Evolutionary conservation across 164 flowering plant species (phyloP).

Genomic region (Kalanchoe fedtschenkoi): DNA sequence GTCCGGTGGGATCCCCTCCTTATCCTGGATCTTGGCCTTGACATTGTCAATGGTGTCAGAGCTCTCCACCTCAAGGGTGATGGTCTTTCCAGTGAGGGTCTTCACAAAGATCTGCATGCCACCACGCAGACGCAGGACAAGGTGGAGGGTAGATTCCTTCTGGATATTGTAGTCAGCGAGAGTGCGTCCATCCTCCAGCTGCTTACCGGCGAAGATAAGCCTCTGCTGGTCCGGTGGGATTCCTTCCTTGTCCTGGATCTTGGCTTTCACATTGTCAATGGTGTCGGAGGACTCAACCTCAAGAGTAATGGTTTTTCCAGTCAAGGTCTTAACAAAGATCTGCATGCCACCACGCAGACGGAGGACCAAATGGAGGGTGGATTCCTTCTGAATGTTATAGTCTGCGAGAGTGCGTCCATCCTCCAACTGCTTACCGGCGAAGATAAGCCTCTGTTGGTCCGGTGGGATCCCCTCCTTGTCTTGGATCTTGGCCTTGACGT

Average conservation of each 20-base stretch:
- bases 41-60: conserved; percentile 6
- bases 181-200: conserved; percentile 2
- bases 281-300: background rate
- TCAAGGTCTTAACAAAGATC: background rate
- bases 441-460: conserved; percentile 14
- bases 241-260: background rate
- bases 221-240: conserved; percentile 3
- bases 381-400: conserved; percentile 2
- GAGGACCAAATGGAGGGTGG: background rate
- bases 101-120: conserved; percentile 5
- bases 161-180: conserved; percentile 2
- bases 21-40: conserved; percentile 5
- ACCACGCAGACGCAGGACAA: background rate
- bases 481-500: conserved; percentile 5
- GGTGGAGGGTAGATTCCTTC: background rate
- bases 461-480: conserved; percentile 12
- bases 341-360: conserved; percentile 5
- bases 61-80: conserved; percentile 2
- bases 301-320: background rate
- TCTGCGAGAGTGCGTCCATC: conserved; percentile 4
- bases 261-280: background rate
- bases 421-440: conserved; percentile 17
- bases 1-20: conserved; percentile 1
- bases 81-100: conserved; percentile 6
- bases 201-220: background rate